Evolutionary conservation across 2,329 filamentous ascomycete genomes (phyloP), one percentile per base, ranked within the genome.

Genomic region (Paecilomyces niveus): DNA sequence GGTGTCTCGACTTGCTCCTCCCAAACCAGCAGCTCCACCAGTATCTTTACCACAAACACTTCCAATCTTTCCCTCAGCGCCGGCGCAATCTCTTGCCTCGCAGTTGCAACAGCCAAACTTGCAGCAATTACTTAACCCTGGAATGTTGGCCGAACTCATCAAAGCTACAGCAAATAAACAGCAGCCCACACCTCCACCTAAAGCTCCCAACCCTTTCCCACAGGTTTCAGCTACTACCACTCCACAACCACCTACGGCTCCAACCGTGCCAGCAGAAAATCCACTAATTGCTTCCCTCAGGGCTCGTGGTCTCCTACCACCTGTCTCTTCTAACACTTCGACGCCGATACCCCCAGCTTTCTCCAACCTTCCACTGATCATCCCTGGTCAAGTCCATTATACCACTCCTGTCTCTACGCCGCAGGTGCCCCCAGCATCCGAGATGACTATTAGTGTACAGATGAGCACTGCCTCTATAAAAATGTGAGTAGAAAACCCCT

Each of bases 401-500:
- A 65, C 74, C 65, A 68, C 77, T 33, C 69, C 72, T 58, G 64
- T 72, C 62, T 62, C 67, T 15, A 64, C 70, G 54, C 71, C 68
- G 66, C 65, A 75, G 70, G 53, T 71, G 55, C 59, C 67, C 59
- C 64, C 66, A 58, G 62, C 66, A 45, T 57, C 70, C 2, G 65
- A 65, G 55, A 58, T 64, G 53, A 55, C 63, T 32, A 68, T 78
- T 39, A 71, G 68, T 18, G 72, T 77, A 21, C 80, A 83, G 57
- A 78, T 93, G 64, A 87, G 84, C 57, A 81, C 85, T 3, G 80
- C 83, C 6, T 89, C 89, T 29, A 80, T 95, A 51, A 92, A 91
- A 75, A 84, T 88, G 85, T 90, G 80, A 76, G 85, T 77, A 58
- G 32, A 55, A 54, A 53, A 29, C 22, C 54, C 50, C n/a, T 55